Evolutionary conservation across 2,329 filamentous ascomycete species (phyloP), one percentile per base, ranked within the genome.

Genomic region (Clonostachys byssicola): DNA sequence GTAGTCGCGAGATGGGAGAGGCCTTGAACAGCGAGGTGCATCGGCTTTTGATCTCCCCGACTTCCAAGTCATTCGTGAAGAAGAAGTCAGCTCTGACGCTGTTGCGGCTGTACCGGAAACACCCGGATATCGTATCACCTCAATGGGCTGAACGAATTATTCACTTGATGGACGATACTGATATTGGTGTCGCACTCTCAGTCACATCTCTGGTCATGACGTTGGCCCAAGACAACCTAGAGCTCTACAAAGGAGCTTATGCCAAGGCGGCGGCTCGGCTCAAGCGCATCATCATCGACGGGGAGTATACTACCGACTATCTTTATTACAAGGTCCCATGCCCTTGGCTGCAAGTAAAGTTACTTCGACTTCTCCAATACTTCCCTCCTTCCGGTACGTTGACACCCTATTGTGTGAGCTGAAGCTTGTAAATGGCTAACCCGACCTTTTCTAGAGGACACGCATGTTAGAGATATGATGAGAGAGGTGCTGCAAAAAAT

Each of bases 241-340:
- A 96, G 2, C 86, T 91, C 60, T 99, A 96, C 75, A 92, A 88
- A 66, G 92, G 91, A 40, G 89, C 89, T 58, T 97, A 96, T 63
- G 85, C 91, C 53, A 99, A 97, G 70, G 92, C 92, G 34, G 92
- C 92, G 1, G 88, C 89, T 51, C 79, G 91, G 48, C 68, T 99
- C 58, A 96, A 96, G 72, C 86, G 89, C 54, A 88, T 97, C 55
- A 78, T 96, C 14, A 85, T 97, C 23, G 92, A 97, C 56, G 86
- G 87, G 53, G 92, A 99, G 57, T 94, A 89, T 60, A 82, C 89
- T 1, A 80, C 83, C 47, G 94, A 97, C 63, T 99, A 99, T 63
- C 81, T 96, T 23, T 99, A 99, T 73, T 99, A 99, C 76, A 96
- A 96, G 61, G 94, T 99, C n/a, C 94, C 94, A 2, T 99, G 94